Conservation (phyloP, 2,329 filamentous ascomycete species). For the Sporothrix variecibatus region DNA sequence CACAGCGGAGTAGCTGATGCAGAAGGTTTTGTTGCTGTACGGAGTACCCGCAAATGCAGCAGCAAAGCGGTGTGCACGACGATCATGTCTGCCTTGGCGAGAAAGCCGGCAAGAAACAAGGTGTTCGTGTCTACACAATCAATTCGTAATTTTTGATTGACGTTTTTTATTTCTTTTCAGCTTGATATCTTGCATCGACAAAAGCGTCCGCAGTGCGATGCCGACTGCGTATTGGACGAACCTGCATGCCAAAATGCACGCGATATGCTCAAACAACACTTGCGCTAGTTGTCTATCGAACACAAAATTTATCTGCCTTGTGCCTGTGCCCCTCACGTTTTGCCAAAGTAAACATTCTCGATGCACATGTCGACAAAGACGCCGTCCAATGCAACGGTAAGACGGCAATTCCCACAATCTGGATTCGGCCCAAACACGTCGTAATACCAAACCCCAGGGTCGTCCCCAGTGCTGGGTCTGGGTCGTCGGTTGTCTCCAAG, state of each 20-base stretch:
- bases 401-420: neutral
- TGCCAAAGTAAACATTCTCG: neutral
- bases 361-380: neutral
- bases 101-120: neutral
- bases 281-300: no score
- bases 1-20: neutral
- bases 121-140: neutral
- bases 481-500: neutral
- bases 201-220: neutral
- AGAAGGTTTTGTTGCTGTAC: neutral
- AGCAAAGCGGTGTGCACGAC: neutral
- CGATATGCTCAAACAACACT: neutral
- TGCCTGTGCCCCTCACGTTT: neutral
- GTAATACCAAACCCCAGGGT: neutral
- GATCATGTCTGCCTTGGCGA: neutral
- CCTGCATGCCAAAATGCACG: neutral
- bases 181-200: neutral
- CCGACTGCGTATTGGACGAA: neutral
- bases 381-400: neutral
- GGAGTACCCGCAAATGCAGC: slow-evolving; percentile 3
- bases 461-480: neutral
- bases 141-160: neutral
- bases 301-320: neutral
- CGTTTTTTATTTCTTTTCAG: neutral
- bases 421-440: neutral